A percentile compares a stretch with the other conserved stretches of the same genome.
These are phyloP conservation scores for Chaetomium olivaceum DNA, from an alignment of 2,329 filamentous ascomycete species.

Conservation along the genomic window DNA sequence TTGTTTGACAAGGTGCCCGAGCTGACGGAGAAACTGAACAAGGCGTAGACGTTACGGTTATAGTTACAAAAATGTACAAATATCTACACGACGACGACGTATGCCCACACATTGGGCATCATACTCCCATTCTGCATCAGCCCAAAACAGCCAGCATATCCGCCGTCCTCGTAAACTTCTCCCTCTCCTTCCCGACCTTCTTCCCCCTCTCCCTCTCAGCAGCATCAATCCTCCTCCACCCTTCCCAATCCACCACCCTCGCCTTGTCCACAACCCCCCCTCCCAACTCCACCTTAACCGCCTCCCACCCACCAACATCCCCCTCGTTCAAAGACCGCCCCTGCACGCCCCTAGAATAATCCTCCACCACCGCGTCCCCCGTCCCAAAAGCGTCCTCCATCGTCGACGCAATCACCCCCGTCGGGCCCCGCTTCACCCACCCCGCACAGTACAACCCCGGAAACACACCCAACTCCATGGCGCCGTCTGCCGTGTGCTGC, in stretches of 20 bases:
- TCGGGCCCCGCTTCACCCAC: constrained; percentile 94
- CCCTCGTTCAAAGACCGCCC: neutral
- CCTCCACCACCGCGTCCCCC: constrained; percentile 77
- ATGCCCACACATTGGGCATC: neutral
- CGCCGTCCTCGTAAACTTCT: constrained; percentile 61
- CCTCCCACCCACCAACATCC: constrained; percentile 70
- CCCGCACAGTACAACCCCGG: constrained; percentile 88
- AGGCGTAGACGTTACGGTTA: constrained; percentile 29
- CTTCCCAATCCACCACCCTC: constrained; percentile 72
- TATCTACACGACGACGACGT: neutral
- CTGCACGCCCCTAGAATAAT: constrained; percentile 52
- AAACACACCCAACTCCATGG: constrained; percentile 47
- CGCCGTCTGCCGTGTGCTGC: constrained; percentile 37
- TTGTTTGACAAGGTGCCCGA: constrained; percentile 95
- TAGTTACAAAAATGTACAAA: constrained; percentile 28
- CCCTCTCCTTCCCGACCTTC: constrained; percentile 71
- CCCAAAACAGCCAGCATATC: constrained; percentile 59
- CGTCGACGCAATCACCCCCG: constrained; percentile 91
- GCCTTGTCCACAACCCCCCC: constrained; percentile 49
- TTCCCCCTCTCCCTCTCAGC: constrained; percentile 70
- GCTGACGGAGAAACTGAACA: constrained; percentile 91
- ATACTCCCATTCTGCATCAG: constrained; percentile 33
- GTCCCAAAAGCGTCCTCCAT: constrained; percentile 94
- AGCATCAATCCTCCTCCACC: constrained; percentile 82
- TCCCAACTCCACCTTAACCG: constrained; percentile 62